These are phyloP conservation scores for Yamadazyma blattariae DNA, from an alignment of 1,139 yeast genomes.

Conservation along the genomic window DNA sequence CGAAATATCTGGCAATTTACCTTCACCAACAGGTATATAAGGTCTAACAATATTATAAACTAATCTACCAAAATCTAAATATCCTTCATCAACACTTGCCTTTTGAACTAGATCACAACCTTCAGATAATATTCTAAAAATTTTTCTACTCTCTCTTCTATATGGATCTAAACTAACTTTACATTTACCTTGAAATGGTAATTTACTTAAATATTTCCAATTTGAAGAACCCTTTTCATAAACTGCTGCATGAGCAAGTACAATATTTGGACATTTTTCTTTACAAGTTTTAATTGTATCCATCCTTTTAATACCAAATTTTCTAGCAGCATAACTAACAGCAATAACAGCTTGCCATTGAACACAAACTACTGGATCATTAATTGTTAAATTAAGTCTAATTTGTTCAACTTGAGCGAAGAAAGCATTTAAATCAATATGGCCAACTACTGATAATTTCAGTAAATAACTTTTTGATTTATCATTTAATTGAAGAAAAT, in stretches of 20 bases:
- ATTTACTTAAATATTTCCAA: slow-evolving; percentile 62
- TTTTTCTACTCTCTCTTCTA: slow-evolving; percentile 80
- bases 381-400: slow-evolving; percentile 57
- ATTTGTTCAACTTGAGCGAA: slow-evolving; percentile 93
- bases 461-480: slow-evolving; percentile 48
- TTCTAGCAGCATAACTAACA: slow-evolving; percentile 84
- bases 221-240: slow-evolving; percentile 80
- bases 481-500: slow-evolving; percentile 48
- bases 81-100: slow-evolving; percentile 95
- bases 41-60: slow-evolving; percentile 21
- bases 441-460: slow-evolving; percentile 79
- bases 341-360: slow-evolving; percentile 93
- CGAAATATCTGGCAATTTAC: slow-evolving; percentile 53
- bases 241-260: slow-evolving; percentile 91
- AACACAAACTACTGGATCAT: slow-evolving; percentile 88
- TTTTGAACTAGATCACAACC: slow-evolving; percentile 74
- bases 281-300: slow-evolving; percentile 67
- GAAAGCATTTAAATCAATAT: slow-evolving; percentile 90
- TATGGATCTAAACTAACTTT: slow-evolving; percentile 92
- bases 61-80: slow-evolving; percentile 68
- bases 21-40: slow-evolving; percentile 9
- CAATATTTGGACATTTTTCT: slow-evolving; percentile 69
- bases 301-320: slow-evolving; percentile 77
- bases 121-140: slow-evolving; percentile 56
- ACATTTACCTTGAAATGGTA: slow-evolving; percentile 50